Conservation (phyloP, 768 basidiomycete species). For the Arthromyces matolae region DNA sequence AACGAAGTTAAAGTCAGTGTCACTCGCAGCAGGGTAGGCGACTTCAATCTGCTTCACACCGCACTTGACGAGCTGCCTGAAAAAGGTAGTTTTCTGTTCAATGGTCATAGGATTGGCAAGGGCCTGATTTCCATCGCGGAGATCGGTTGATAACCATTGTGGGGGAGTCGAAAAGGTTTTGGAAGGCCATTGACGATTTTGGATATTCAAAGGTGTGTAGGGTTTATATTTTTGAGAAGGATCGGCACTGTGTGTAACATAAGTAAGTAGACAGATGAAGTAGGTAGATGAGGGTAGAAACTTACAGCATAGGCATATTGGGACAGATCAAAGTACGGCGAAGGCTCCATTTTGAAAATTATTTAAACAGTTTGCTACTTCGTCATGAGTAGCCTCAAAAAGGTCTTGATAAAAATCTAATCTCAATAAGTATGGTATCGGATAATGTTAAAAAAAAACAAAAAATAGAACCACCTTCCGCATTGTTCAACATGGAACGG, state of each 20-base stretch:
- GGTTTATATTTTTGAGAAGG: slow-evolving; percentile 89
- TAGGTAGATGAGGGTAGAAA: slow-evolving; percentile 12
- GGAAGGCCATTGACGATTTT: slow-evolving; percentile 89
- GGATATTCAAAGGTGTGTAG: slow-evolving; percentile 78
- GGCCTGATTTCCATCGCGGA: slow-evolving; percentile 96
- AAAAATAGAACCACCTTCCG: too few species aligned
- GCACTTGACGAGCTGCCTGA: slow-evolving; percentile 80
- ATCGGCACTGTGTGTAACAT: slow-evolving; percentile 46
- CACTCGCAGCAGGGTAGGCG: slow-evolving; percentile 95
- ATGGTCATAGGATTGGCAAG: slow-evolving; percentile 98
- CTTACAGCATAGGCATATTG: slow-evolving; percentile 70
- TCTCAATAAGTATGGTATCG: too few species aligned
- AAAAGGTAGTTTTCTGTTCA: slow-evolving; percentile 91
- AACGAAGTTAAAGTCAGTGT: slow-evolving; percentile 93
- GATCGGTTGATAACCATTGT: slow-evolving; percentile 95
- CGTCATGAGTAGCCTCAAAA: slow-evolving; percentile 8
- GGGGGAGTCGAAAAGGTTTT: slow-evolving; percentile 78
- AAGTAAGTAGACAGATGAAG: slow-evolving; percentile 11
- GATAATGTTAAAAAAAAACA: too few species aligned
- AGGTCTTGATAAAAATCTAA: slow-evolving; percentile 14
- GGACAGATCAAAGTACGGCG: slow-evolving; percentile 17
- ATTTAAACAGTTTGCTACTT: slow-evolving; percentile 3
- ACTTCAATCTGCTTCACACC: slow-evolving; percentile 98
- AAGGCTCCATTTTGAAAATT: slow-evolving; percentile 11
- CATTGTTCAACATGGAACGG: slow-evolving; percentile 41